These are phyloP conservation scores for Evansstolkia leycettana DNA, from an alignment of 495 filamentous ascomycete species.

Conservation along the genomic window DNA sequence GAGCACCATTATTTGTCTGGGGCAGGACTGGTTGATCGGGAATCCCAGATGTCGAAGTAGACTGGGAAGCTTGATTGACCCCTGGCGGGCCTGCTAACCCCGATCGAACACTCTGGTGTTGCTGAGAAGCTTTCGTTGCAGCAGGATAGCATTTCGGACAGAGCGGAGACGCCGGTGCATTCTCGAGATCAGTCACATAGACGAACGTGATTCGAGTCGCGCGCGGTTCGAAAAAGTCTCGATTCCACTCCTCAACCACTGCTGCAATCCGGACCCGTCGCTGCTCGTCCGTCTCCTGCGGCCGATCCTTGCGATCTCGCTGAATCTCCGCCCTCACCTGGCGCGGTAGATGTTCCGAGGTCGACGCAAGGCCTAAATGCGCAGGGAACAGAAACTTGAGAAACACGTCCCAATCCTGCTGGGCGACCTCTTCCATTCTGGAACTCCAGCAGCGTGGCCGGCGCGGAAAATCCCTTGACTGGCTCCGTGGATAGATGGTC, in stretches of 20 bases:
- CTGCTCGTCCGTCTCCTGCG: constrained; percentile 31
- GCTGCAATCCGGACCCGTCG: constrained; percentile 27
- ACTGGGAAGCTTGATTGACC: not conserved
- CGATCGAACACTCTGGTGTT: not conserved
- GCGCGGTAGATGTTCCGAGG: constrained; percentile 26
- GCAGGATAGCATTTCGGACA: constrained; percentile 34
- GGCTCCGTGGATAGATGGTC: constrained; percentile 31
- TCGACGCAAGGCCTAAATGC: constrained; percentile 26
- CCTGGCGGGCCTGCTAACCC: not conserved
- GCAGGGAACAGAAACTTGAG: constrained; percentile 34
- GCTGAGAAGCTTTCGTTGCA: constrained; percentile 22
- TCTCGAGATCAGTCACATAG: constrained; percentile 26
- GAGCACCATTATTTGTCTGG: not conserved
- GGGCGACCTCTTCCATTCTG: constrained; percentile 24
- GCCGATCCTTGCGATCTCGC: constrained; percentile 30
- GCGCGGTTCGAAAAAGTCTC: constrained; percentile 36
- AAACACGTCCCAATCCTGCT: constrained; percentile 41
- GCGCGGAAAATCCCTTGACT: constrained; percentile 33
- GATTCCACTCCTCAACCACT: constrained; percentile 40
- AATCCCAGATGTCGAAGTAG: not conserved
- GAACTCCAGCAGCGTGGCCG: constrained; percentile 31
- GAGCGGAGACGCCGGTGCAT: constrained; percentile 27
- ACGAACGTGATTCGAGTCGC: constrained; percentile 23
- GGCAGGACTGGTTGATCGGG: no score
- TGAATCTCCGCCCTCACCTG: constrained; percentile 29